phyloP scores from a whole-genome alignment of 2,329 filamentous ascomycete genomes.

The Huntiella moniliformis region DNA sequence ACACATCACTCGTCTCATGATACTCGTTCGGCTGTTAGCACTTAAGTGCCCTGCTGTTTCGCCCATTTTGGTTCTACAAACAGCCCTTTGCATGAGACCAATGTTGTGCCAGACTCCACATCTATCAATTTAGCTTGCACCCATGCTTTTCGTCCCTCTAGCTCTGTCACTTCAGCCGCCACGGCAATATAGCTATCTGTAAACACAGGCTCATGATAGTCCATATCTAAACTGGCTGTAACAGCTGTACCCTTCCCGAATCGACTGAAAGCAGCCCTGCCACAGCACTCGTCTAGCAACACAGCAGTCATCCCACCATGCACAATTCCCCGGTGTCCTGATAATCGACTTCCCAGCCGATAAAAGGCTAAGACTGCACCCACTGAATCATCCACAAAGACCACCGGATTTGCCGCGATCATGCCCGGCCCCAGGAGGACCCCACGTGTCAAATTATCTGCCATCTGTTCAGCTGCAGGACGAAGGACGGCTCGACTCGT shows the following conservation, averaged over 20 bases:
- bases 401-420: conserved; percentile 8
- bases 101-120: conserved; percentile 8
- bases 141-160: conserved; percentile 13
- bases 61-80: conserved; percentile 13
- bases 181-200: conserved; percentile 12
- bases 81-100: conserved; percentile 12
- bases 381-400: conserved; percentile 1
- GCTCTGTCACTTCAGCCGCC: conserved; percentile 8
- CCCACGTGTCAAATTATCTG: conserved; percentile 3
- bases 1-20: not conserved
- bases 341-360: conserved; percentile 13
- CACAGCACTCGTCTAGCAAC: conserved; percentile 14
- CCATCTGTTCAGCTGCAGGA: not conserved
- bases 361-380: conserved; percentile 7
- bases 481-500: conserved; percentile 5
- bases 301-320: conserved; percentile 14
- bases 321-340: conserved; percentile 13
- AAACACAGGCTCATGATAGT: conserved; percentile 13
- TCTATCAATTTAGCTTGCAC: conserved; percentile 12
- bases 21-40: not conserved
- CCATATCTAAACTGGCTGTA: conserved; percentile 13
- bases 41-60: not conserved
- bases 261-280: conserved; percentile 10
- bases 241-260: conserved; percentile 12
- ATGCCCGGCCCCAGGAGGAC: conserved; percentile 2